phyloP scores from a whole-genome alignment of 2,329 filamentous ascomycete species.

The Thelonectria olida region DNA sequence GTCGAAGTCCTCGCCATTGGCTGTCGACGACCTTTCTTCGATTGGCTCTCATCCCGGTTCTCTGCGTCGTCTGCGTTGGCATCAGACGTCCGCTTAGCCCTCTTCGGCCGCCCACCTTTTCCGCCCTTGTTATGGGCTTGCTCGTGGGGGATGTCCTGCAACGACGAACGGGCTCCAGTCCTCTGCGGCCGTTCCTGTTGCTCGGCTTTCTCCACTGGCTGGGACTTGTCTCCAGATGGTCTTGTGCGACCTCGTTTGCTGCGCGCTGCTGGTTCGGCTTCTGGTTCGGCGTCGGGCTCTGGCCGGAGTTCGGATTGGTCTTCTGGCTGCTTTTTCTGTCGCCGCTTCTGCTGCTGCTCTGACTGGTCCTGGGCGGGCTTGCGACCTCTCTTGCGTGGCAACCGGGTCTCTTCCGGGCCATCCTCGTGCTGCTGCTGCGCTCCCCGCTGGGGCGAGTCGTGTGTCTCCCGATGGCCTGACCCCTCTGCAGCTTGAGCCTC shows the following conservation, averaged over 20 bases:
- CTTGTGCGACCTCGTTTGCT: constrained; percentile 26
- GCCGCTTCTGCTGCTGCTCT: not conserved
- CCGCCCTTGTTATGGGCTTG: constrained; percentile 28
- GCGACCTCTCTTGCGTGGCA: constrained; percentile 26
- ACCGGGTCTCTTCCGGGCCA: constrained; percentile 15
- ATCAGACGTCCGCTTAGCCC: constrained; percentile 11
- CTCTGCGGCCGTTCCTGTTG: constrained; percentile 20
- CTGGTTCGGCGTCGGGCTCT: constrained; percentile 20
- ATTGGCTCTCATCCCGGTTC: constrained; percentile 19
- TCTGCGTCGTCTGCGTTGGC: constrained; percentile 14
- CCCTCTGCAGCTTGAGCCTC: constrained; percentile 21
- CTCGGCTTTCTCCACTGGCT: constrained; percentile 15
- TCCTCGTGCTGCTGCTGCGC: constrained; percentile 20
- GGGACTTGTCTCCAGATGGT: not conserved
- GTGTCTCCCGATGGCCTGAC: constrained; percentile 26
- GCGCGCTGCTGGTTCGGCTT: constrained; percentile 15
- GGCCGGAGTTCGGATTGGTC: constrained; percentile 12
- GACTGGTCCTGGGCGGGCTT: constrained; percentile 16
- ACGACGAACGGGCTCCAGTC: constrained; percentile 31
- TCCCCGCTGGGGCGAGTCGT: constrained; percentile 20
- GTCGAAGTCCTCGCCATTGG: constrained; percentile 6
- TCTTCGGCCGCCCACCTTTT: constrained; percentile 22
- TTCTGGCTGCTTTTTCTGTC: constrained; percentile 10
- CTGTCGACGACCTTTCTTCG: constrained; percentile 28
- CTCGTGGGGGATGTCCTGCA: constrained; percentile 18